Evolutionary conservation across 345 rosid species (phyloP), one percentile per base, ranked within the genome.

Genomic region (Brassica napus): DNA sequence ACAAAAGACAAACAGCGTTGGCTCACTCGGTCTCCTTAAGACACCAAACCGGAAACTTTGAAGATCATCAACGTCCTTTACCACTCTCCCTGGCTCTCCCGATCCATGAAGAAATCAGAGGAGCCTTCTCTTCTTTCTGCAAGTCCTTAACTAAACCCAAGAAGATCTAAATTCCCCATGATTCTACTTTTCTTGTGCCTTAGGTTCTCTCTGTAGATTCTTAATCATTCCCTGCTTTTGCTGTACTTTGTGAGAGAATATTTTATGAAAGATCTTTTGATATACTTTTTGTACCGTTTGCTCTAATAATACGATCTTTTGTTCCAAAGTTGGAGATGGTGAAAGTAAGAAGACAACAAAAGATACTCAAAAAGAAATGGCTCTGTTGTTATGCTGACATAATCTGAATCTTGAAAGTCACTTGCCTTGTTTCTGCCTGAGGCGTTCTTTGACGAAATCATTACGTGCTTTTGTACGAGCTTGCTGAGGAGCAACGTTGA

Each of bases 391-490:
- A 32, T 49, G 57, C 57, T 1, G 42, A 23, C 63, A 49, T n/a
- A 1, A 15, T 37, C 5, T 55, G 69, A 72, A 71, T 31, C 39
- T 58, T 62, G 14, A 31, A 60, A 63, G 60, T 73, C 63, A 79
- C 59, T 81, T 72, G 71, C 94, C 93, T 16, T 82, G 84, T 82
- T 86, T 92, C 85, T 85, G 86, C 61, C 80, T 84, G 82, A 92
- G 80, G 15, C 81, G 77, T 35, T 88, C 88, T 76, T 65, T 90
- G 21, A 90, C 93, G 55, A 86, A 88, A 34, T 94, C 93, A 55
- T 84, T 85, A 6, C 97, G 96, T 75, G 98, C 96, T 84, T 89
- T 86, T 60, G 82, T 90, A 3, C 98, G 88, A 47, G 94, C 97
- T 76, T 83, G 94, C 76, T 92, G 97, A 44, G 96, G 97, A 31